Conservation (phyloP, 768 basidiomycete species). For the Chalciporus piperatus region DNA sequence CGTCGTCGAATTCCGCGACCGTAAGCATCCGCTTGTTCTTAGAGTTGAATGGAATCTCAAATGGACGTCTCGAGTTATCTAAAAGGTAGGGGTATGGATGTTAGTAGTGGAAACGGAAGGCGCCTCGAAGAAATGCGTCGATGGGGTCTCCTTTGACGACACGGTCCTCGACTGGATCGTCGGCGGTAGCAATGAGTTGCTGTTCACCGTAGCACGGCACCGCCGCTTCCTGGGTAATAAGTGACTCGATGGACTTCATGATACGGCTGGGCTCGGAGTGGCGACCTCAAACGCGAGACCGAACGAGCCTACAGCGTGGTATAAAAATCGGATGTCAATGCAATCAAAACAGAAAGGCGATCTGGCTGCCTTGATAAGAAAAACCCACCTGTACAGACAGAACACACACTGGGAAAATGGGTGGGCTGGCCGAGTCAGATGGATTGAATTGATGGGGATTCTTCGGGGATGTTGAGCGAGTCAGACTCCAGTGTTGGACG, state of each 20-base stretch:
- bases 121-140: conserved; percentile 46
- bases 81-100: conserved; percentile 25
- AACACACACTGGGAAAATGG: too few relatives aligned
- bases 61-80: conserved; percentile 24
- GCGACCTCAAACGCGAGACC: too few relatives aligned
- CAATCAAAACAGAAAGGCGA: too few relatives aligned
- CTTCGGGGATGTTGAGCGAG: too few relatives aligned
- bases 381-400: too few relatives aligned
- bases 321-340: too few relatives aligned
- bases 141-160: conserved; percentile 47
- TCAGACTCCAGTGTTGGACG: too few relatives aligned
- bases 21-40: conserved; percentile 61
- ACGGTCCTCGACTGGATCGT: conserved; percentile 31
- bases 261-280: conserved; percentile 29
- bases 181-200: conserved; percentile 35
- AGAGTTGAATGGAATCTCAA: conserved; percentile 45
- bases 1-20: conserved; percentile 28
- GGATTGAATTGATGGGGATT: too few relatives aligned
- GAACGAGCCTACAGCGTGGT: too few relatives aligned
- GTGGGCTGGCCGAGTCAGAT: too few relatives aligned
- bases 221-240: conserved; percentile 57
- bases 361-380: too few relatives aligned
- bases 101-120: conserved; percentile 23
- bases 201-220: conserved; percentile 50
- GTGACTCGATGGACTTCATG: conserved; percentile 56